Base-by-base conservation (phyloP, 305 asterid genomes). In the Withania somnifera region DNA sequence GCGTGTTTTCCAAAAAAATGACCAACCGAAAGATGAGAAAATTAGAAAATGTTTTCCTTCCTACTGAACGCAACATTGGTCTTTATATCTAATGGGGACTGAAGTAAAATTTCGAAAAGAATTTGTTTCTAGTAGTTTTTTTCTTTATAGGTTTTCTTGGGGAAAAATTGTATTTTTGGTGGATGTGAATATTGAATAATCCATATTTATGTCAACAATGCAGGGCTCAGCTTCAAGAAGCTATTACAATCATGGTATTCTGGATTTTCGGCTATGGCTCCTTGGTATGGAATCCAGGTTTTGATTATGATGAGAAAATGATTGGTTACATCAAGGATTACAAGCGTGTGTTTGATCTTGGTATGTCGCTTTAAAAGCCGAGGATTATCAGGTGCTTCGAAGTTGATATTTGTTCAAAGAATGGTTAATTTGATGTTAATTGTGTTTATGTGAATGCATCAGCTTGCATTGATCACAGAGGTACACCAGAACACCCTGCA, bases 391-490 rank as follows among this genome's bases (percentile, higher is more conserved):
- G 5, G 6, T 22, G 34, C 20, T 54, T 42, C 6, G 11, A 45
- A 34, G 26, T 45, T 11, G 7, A 28, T 52, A 34, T n/a, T 19
- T 73, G 17, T 47, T 73, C 0, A 3, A 45, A 24, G 13, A 68
- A 11, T 22, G 4, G 8, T 0, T 73, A 15, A 14, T 15, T 73
- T 73, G 79, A 24, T 47, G 7, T 26, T 47, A 24, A 45, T 47
- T 4, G 17, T 14, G 36, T 26, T 73, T 28, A n/a, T 14, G 54
- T 3, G 17, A 30, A 14, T 64, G 14, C 14, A 75, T 50, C 92
- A 95, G 98, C 99, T 14, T 96, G 99, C 93, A 94, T 93, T 86
- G 99, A 96, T 85, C 99, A 96, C 71, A 88, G 97, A 89, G 99
- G 99, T 13, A 96, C 99, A 19, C 98, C 98, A 30, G 93, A 96